These are phyloP conservation scores for Trichoderma gamsii DNA, from an alignment of 495 filamentous ascomycete genomes.

Conservation along the genomic window DNA sequence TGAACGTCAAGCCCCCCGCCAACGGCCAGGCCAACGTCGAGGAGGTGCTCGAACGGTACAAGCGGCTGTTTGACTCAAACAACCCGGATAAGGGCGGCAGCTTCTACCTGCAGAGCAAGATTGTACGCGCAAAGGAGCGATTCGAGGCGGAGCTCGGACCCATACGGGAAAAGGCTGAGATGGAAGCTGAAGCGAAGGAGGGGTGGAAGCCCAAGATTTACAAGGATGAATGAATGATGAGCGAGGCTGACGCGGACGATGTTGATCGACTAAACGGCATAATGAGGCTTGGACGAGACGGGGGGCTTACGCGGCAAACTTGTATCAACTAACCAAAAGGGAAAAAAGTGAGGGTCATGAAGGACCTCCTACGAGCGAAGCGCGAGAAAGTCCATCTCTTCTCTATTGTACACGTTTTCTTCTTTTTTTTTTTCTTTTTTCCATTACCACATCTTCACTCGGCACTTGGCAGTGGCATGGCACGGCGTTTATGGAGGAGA, in stretches of 20 bases:
- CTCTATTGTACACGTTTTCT: slow-evolving; percentile 17
- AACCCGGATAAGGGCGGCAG: slow-evolving; percentile 92
- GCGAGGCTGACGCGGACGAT: slow-evolving; percentile 11
- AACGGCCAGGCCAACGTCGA: slow-evolving; percentile 71
- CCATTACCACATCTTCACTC: slow-evolving; percentile 41
- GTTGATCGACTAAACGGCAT: not conserved
- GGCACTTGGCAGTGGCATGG: slow-evolving; percentile 46
- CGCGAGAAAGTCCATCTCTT: not conserved
- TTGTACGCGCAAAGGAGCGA: slow-evolving; percentile 81
- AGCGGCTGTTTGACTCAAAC: slow-evolving; percentile 88
- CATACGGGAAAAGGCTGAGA: slow-evolving; percentile 43
- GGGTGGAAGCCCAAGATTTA: slow-evolving; percentile 94
- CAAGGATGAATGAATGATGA: slow-evolving; percentile 62
- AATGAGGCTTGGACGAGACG: not conserved
- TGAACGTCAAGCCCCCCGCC: slow-evolving; percentile 87
- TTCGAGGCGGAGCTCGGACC: slow-evolving; percentile 75
- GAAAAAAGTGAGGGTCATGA: not conserved
- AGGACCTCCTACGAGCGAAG: not conserved
- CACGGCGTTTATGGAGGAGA: slow-evolving; percentile 33
- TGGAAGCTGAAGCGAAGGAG: slow-evolving; percentile 64
- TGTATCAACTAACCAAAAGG: not conserved
- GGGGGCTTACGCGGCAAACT: not conserved
- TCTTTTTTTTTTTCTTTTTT: not conserved
- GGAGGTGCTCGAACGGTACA: slow-evolving; percentile 76
- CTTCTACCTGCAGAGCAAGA: slow-evolving; percentile 97